Evolutionary conservation across 257 asterid species (phyloP).

Genomic region (Prunella vulgaris): DNA sequence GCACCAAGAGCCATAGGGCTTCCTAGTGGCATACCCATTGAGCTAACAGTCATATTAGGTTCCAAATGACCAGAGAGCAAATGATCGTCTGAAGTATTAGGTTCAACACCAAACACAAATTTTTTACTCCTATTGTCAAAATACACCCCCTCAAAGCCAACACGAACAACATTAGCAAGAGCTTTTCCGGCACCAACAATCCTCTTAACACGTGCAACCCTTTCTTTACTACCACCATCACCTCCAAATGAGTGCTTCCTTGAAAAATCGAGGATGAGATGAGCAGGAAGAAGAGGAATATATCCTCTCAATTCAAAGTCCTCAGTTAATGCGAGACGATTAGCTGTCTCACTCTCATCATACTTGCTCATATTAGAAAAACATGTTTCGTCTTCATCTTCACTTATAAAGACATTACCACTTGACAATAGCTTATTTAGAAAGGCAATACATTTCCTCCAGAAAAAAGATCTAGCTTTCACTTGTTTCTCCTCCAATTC

Average conservation of each 20-base stretch:
- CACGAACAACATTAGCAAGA: conserved; percentile 55
- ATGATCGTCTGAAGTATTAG: conserved; percentile 52
- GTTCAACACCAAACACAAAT: conserved; percentile 65
- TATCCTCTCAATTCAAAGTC: conserved; percentile 93
- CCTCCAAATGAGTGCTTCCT: conserved; percentile 61
- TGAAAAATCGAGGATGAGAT: conserved; percentile 80
- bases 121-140: conserved; percentile 56
- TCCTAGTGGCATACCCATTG: conserved; percentile 26
- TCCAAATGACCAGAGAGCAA: conserved; percentile 29
- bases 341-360: conserved; percentile 75
- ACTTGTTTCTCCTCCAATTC: conserved; percentile 76
- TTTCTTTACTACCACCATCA: conserved; percentile 60
- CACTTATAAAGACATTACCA: conserved; percentile 45
- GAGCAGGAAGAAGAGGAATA: conserved; percentile 83
- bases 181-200: conserved; percentile 92
- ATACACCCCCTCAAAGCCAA: conserved; percentile 62
- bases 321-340: conserved; percentile 83
- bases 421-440: conserved; percentile 66
- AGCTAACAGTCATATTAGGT: conserved; percentile 23
- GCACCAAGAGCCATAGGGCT: conserved; percentile 23
- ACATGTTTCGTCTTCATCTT: conserved; percentile 75
- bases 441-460: conserved; percentile 60
- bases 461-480: conserved; percentile 63
- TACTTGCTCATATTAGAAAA: conserved; percentile 83
- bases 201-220: conserved; percentile 63